A percentile compares a stretch with the other conserved stretches of the same genome.
These are phyloP conservation scores for Mycena sp. DNA, from an alignment of 1,284 basidiomycete species.

Conservation along the genomic window DNA sequence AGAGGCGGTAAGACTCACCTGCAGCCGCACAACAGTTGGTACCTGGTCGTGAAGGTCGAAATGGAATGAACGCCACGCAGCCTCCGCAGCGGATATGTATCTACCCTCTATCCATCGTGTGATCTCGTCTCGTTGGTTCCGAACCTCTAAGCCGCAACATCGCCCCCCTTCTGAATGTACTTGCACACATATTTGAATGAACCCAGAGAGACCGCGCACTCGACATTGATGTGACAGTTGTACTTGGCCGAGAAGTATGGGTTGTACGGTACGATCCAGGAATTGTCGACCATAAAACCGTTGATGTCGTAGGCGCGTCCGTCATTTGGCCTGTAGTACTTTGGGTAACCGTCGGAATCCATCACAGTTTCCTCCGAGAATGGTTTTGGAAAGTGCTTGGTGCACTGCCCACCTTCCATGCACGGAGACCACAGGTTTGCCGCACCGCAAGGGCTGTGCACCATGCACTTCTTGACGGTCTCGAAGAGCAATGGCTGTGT, in stretches of 20 bases:
- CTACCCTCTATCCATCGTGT: constrained; percentile 39
- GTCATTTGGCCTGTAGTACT: constrained; percentile 36
- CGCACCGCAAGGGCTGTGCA: constrained; percentile 47
- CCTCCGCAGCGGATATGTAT: constrained; percentile 43
- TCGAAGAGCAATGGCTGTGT: no score
- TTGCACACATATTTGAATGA: constrained; percentile 53
- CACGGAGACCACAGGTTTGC: constrained; percentile 38
- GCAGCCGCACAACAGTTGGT: constrained; percentile 44
- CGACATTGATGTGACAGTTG: constrained; percentile 48
- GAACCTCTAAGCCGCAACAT: constrained; percentile 40
- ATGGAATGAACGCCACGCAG: constrained; percentile 42
- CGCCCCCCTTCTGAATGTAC: constrained; percentile 52
- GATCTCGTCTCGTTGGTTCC: constrained; percentile 43
- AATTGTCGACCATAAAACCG: constrained; percentile 33
- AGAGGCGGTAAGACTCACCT: background rate
- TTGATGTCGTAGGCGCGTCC: no score
- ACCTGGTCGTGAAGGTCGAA: constrained; percentile 43
- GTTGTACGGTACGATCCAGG: constrained; percentile 46
- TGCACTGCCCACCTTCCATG: constrained; percentile 46
- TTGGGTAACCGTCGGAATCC: constrained; percentile 43
- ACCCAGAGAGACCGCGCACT: constrained; percentile 38
- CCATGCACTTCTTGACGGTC: no score
- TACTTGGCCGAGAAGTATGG: constrained; percentile 44
- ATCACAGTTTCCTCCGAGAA: constrained; percentile 41
- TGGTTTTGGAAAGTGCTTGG: constrained; percentile 45